Percentiles rank a stretch among this genome's conserved stretches.
Conservation (phyloP, 176 grass and related monocot species). For the Cenchrus fungigraminus region DNA sequence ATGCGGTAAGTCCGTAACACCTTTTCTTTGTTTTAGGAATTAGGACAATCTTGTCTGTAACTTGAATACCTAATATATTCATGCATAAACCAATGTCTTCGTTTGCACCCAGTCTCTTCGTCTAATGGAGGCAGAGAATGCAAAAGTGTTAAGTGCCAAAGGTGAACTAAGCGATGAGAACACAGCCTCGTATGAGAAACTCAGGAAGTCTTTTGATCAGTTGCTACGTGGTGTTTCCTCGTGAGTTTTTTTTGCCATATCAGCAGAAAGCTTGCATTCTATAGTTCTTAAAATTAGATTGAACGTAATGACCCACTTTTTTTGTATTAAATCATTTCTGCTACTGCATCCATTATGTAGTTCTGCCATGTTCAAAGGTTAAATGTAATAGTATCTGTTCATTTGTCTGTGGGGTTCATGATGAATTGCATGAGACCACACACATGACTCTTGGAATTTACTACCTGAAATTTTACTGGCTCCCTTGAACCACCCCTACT, state of each 20-base stretch:
- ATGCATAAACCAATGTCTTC: conserved; percentile 25
- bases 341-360: not conserved
- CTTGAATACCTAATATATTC: conserved; percentile 32
- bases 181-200: conserved; percentile 91
- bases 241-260: conserved; percentile 54
- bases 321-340: not conserved
- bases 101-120: conserved; percentile 70
- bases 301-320: not conserved
- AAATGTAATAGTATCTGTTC: conserved; percentile 19
- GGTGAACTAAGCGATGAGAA: conserved; percentile 96
- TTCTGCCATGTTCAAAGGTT: conserved; percentile 23
- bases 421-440: not conserved
- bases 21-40: conserved; percentile 41
- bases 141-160: conserved; percentile 93
- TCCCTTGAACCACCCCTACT: not conserved
- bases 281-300: conserved; percentile 5
- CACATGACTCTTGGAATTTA: conserved; percentile 30
- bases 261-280: conserved; percentile 25
- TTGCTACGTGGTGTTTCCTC: conserved; percentile 90
- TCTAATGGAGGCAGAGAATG: conserved; percentile 89
- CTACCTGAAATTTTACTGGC: conserved; percentile 13
- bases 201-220: conserved; percentile 93
- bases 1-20: conserved; percentile 55
- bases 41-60: conserved; percentile 17
- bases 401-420: conserved; percentile 7